These are phyloP conservation scores for Ramaria sp. DNA, from an alignment of 768 basidiomycete species.

Conservation along the genomic window DNA sequence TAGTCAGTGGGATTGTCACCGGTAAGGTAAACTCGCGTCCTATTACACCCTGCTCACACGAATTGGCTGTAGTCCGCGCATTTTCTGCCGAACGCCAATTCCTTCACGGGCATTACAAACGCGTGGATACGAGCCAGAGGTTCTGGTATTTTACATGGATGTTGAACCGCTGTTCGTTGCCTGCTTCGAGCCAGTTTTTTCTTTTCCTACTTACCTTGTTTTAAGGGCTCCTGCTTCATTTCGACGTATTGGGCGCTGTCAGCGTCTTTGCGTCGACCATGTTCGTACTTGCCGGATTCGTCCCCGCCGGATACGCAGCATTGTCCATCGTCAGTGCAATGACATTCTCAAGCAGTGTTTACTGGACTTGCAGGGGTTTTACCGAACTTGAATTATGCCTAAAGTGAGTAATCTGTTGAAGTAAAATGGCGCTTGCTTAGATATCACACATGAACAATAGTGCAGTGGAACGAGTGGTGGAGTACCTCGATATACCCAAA, in stretches of 20 bases:
- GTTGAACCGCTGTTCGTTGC: constrained; percentile 12
- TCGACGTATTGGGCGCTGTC: constrained; percentile 25
- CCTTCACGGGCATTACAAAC: constrained; percentile 10
- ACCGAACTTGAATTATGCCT: constrained; percentile 18
- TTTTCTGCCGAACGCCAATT: constrained; percentile 15
- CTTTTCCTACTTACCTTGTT: neutral
- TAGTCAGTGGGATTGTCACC: constrained; percentile 14
- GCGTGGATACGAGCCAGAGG: constrained; percentile 5
- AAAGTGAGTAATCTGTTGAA: constrained; percentile 7
- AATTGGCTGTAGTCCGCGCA: constrained; percentile 13
- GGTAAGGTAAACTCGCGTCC: neutral
- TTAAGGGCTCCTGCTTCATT: constrained; percentile 15
- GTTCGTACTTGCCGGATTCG: constrained; percentile 23
- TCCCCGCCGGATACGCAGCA: constrained; percentile 14
- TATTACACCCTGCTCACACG: constrained; percentile 9
- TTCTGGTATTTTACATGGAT: constrained; percentile 15
- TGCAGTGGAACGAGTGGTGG: constrained; percentile 21
- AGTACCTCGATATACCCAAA: constrained; percentile 20
- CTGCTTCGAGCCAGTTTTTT: neutral
- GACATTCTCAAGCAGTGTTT: constrained; percentile 12
- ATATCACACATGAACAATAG: constrained; percentile 17
- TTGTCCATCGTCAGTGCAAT: constrained; percentile 13
- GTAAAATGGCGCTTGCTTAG: neutral
- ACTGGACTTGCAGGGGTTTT: constrained; percentile 13
- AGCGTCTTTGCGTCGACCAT: constrained; percentile 24